Evolutionary conservation across 192 early-diverging fungal genomes (phyloP), one percentile per base, ranked within the genome.

Genomic region (Gonapodya sp.): DNA sequence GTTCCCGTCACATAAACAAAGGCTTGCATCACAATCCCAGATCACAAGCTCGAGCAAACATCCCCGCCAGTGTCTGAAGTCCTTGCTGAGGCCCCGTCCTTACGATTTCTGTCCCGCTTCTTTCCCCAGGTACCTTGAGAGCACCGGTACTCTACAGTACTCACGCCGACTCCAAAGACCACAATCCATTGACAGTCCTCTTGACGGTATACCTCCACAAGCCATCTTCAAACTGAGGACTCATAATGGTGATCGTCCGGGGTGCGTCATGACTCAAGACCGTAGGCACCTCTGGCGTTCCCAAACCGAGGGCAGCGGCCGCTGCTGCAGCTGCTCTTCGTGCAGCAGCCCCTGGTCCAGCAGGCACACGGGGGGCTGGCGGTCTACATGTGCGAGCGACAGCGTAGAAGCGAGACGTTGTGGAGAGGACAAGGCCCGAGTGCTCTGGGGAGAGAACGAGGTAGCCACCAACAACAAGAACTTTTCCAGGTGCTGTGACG

Each of bases 401-500:
- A 0, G 92, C 88, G 85, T 94, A 96, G 80, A 99, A 96, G 33
- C 96, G 88, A 2, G 97, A 89, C 73, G 91, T 88, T 1, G 95
- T 93, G 30, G 92, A 95, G 36, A 97, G 86, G 1, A 97, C 95
- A 30, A 97, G 87, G 0, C 96, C 97, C 31, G 85, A 85, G 84
- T 93, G 94, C 31, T 80, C 80, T 34, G 87, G 92, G 79, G 96
- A 95, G 16, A 99, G 89, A 1, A 99, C 96, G 0, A 99, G 89
- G 84, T 99, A 99, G 31, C 97, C 97, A 31, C 97, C 97, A 0
- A 90, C 87, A 0, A 98, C 36, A 1, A 99, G 93, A 16, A 97
- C 97, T 82, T 99, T 99, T 16, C 97, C 97, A 1, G 97, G 96
- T 1, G 96, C 95, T 16, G 96, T 97, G 1, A 93, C 92, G 36